Base-by-base conservation (phyloP, 2,329 filamentous ascomycete species). In the Furcasterigmium furcatum region DNA sequence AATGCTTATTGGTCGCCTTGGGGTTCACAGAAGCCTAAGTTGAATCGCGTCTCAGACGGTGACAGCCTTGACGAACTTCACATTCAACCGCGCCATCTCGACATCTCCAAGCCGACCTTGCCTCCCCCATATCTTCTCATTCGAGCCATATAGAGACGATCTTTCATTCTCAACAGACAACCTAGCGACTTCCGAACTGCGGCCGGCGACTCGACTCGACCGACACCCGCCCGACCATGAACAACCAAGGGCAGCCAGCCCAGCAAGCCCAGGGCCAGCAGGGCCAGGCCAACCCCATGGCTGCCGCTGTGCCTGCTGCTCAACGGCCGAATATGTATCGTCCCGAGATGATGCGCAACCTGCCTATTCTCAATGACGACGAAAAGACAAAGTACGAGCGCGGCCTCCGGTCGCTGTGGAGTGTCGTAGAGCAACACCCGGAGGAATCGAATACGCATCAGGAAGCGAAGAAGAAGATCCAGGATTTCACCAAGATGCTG, bases 311-410 rank as follows among this genome's bases (percentile, higher is more conserved):
- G 38, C 54, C 54, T n/a, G 47, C 48, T 48, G 48, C 51, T 20
- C 59, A 58, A 9, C 59, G 56, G 9, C 55, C 61, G 3, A 66
- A 68, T 2, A 71, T 79, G 62, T 78, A 76, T 27, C 67, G 71
- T 27, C 76, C 79, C 1, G 69, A 72, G 29, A 71, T 75, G 43
- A 81, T 82, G 59, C 69, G 72, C 27, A 67, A 51, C 6, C 66
- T 82, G 4, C 65, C 65, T 3, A 70, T 73, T 32, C 65, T 85
- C 3, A 74, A 65, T 21, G 67, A 75, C 1, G 71, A 76, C 2
- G 82, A 85, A 46, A 80, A 77, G 54, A 54, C 54, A 3, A 82
- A 81, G 53, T 85, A 84, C 52, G 79, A 84, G 53, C 62, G 68
- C 3, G 81, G 81, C 1, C 64, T 85, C 1, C 66, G 70, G 9